These are phyloP conservation scores for Pyronema omphalodes DNA, from an alignment of 495 filamentous ascomycete genomes.

Conservation along the genomic window DNA sequence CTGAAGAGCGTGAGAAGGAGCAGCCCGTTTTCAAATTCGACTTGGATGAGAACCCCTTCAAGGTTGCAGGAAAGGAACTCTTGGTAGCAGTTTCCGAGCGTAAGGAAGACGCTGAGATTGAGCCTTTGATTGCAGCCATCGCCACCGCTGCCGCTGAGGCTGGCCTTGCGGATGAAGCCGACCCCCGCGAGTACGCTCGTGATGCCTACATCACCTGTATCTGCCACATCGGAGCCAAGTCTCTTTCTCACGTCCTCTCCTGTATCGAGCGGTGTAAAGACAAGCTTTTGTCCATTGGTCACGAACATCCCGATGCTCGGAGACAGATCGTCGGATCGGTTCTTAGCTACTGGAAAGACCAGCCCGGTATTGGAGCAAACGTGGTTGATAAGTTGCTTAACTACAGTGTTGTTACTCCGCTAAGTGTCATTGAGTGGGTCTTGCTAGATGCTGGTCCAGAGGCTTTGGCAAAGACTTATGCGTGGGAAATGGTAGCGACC, in stretches of 20 bases:
- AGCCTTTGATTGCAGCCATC: slow-evolving; percentile 56
- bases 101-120: slow-evolving; percentile 61
- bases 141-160: slow-evolving; percentile 51
- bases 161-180: slow-evolving; percentile 33
- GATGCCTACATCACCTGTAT: slow-evolving; percentile 87
- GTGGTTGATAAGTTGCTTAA: slow-evolving; percentile 96
- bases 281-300: slow-evolving; percentile 59
- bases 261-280: slow-evolving; percentile 95
- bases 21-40: slow-evolving; percentile 85
- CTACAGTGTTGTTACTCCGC: slow-evolving; percentile 77
- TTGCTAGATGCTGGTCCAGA: slow-evolving; percentile 47
- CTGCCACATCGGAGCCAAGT: slow-evolving; percentile 82
- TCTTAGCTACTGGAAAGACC: slow-evolving; percentile 81
- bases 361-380: slow-evolving; percentile 79
- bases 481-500: slow-evolving; percentile 74
- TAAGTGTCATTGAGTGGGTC: slow-evolving; percentile 75
- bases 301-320: slow-evolving; percentile 49
- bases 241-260: slow-evolving; percentile 83
- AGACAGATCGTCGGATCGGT: slow-evolving; percentile 80
- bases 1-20: slow-evolving; percentile 78
- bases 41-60: slow-evolving; percentile 55
- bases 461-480: slow-evolving; percentile 49
- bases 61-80: slow-evolving; percentile 59
- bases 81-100: slow-evolving; percentile 64
- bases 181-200: slow-evolving; percentile 63